Evolutionary conservation across 2,329 filamentous ascomycete genomes (phyloP).

Genomic region (Aspergillus terreus): DNA sequence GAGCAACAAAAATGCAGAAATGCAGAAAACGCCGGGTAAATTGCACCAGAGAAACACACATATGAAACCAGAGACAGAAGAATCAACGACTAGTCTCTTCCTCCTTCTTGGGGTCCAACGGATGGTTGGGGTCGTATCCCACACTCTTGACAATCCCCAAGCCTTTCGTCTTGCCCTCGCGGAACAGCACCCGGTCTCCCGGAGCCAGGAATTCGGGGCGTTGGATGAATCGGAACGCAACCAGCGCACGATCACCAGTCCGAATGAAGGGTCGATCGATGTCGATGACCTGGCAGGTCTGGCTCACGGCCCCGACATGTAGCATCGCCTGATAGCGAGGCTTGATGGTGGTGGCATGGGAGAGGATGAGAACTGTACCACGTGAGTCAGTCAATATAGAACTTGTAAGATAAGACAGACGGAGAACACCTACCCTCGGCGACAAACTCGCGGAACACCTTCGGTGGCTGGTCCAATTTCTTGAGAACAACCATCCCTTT

Average conservation of each 20-base stretch:
- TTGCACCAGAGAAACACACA: not conserved
- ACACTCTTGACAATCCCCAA: slow-evolving; percentile 89
- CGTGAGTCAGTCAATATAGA: slow-evolving; percentile 7
- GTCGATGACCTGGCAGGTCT: slow-evolving; percentile 96
- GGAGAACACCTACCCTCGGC: slow-evolving; percentile 59
- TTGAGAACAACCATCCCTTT: slow-evolving; percentile 98
- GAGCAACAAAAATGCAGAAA: not conserved
- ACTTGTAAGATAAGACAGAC: not conserved
- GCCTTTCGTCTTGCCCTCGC: slow-evolving; percentile 92
- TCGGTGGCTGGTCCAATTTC: slow-evolving; percentile 71
- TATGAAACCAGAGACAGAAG: not conserved
- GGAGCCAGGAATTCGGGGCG: slow-evolving; percentile 86
- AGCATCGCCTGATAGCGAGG: slow-evolving; percentile 97
- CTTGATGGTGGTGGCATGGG: slow-evolving; percentile 95
- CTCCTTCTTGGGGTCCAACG: slow-evolving; percentile 40
- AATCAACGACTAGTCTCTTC: slow-evolving; percentile 14
- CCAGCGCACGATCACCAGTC: slow-evolving; percentile 87
- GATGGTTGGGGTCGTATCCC: slow-evolving; percentile 72
- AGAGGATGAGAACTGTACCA: slow-evolving; percentile 75
- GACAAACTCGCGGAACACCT: slow-evolving; percentile 71
- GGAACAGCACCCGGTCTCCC: slow-evolving; percentile 85
- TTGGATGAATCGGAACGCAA: slow-evolving; percentile 93
- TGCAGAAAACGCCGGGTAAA: not conserved
- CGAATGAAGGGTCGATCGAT: slow-evolving; percentile 95
- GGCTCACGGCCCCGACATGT: slow-evolving; percentile 88